These are phyloP conservation scores for Coemansia aciculifera DNA, from an alignment of 192 early-diverging fungal species.

Conservation along the genomic window DNA sequence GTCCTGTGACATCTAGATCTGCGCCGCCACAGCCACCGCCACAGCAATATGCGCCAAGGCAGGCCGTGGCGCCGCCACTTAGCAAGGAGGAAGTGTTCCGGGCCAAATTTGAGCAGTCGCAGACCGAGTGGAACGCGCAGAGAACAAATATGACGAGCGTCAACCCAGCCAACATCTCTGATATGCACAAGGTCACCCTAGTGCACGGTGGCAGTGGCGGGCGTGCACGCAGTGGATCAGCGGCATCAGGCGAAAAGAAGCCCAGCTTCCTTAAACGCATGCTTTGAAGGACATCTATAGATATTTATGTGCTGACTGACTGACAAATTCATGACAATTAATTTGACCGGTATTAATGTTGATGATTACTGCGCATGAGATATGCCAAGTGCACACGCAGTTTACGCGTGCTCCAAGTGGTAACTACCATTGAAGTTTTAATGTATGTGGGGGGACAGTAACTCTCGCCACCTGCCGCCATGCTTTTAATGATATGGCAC, in stretches of 20 bases:
- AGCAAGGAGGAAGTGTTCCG: conserved; percentile 51
- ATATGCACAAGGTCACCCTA: conserved; percentile 51
- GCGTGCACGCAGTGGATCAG: conserved; percentile 35
- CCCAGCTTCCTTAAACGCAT: conserved; percentile 34
- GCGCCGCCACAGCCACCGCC: conserved; percentile 21
- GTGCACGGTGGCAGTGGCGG: conserved; percentile 12
- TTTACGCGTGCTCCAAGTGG: background rate
- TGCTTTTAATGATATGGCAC: background rate
- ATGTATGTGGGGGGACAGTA: background rate
- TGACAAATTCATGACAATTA: background rate
- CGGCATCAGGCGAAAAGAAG: conserved; percentile 24
- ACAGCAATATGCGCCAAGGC: conserved; percentile 19
- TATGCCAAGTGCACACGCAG: background rate
- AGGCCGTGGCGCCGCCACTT: conserved; percentile 13
- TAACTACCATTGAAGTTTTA: background rate
- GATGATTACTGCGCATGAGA: background rate
- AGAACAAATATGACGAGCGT: conserved; percentile 14
- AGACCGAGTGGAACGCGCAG: conserved; percentile 49
- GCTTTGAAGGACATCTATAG: background rate
- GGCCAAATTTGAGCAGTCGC: conserved; percentile 51
- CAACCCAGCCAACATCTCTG: conserved; percentile 26
- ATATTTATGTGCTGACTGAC: background rate
- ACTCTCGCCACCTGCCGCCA: background rate
- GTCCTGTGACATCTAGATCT: background rate
- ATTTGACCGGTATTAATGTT: background rate